Base-by-base conservation (phyloP, 2,329 filamentous ascomycete species). In the Triangularia verruculosa region DNA sequence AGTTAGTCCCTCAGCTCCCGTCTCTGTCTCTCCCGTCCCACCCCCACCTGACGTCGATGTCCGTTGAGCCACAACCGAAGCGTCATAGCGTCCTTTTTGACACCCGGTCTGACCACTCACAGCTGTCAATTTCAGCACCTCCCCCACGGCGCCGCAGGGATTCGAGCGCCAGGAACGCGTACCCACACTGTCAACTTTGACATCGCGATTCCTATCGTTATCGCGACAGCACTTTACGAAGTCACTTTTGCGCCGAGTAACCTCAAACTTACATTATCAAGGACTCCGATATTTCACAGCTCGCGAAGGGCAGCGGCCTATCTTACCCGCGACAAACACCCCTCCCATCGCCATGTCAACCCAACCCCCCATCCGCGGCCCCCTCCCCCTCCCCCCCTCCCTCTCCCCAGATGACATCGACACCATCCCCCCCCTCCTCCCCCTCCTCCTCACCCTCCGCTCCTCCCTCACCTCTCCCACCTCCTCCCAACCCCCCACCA, bases 351-450 rank as follows among this genome's bases (percentile, higher is more conserved):
- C 12, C 32, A n/a, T 34, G 4, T 34, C 32, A 13, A 34, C 7
- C 32, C 13, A 17, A 43, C 15, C n/a, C n/a, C n/a, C 39, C n/a
- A 39, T 47, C 39, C n/a, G 20, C n/a, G 39, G 39, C 39, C 39
- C 39, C 39, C 39, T 22, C 39, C 39, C 39, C 67, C 78, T 85
- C 64, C 83, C 89, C 30, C 78, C 84, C 2, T 86, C 89, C 62
- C 89, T 95, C 66, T 85, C 91, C 57, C 90, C 93, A 27, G 89
- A 93, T 76, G 87, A 87, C 57, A 92, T 97, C 78, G 93, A 97
- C 79, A 86, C 92, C 70, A 85, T 96, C 61, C 92, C 93, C 25
- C 87, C 93, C 72, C 86, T 97, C 61, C 89, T 92, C 72, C 83
- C 87, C 64, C 86, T 96, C 69, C 86, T 97, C 66, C 82, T 87